Percentiles rank a stretch among this genome's conserved stretches.
These are phyloP conservation scores for Eutrema heterophyllum DNA, from an alignment of 345 rosid genomes.

Conservation along the genomic window DNA sequence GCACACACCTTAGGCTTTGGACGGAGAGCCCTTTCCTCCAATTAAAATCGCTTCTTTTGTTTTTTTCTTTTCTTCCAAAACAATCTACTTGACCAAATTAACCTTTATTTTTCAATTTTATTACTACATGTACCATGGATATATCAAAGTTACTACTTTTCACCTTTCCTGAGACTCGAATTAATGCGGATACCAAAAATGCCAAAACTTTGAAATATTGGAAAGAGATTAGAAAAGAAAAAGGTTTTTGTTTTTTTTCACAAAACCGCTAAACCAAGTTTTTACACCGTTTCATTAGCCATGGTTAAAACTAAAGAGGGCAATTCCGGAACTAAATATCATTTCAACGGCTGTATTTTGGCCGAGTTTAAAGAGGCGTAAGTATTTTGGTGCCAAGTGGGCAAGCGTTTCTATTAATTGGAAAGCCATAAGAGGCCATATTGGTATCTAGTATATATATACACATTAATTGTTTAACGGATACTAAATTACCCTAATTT, in stretches of 20 bases:
- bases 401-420: conserved; percentile 18
- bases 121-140: conserved; percentile 6
- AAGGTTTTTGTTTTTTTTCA: background rate
- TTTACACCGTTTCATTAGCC: background rate
- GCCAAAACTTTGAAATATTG: background rate
- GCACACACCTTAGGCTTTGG: conserved; percentile 18
- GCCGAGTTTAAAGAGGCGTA: background rate
- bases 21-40: conserved; percentile 20
- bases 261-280: background rate
- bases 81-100: conserved; percentile 9
- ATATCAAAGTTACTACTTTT: background rate
- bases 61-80: background rate
- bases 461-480: background rate
- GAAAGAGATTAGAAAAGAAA: background rate
- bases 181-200: conserved; percentile 1
- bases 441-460: background rate
- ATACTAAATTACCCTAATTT: background rate
- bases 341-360: conserved; percentile 23
- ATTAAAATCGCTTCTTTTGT: background rate
- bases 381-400: conserved; percentile 10
- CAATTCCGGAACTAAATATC: background rate
- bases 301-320: background rate
- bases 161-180: background rate
- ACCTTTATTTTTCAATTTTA: conserved; percentile 16
- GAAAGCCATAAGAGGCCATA: background rate